Evolutionary conservation across 2,329 filamentous ascomycete species (phyloP), one percentile per base, ranked within the genome.

Genomic region (Dactylellina parvicollis): DNA sequence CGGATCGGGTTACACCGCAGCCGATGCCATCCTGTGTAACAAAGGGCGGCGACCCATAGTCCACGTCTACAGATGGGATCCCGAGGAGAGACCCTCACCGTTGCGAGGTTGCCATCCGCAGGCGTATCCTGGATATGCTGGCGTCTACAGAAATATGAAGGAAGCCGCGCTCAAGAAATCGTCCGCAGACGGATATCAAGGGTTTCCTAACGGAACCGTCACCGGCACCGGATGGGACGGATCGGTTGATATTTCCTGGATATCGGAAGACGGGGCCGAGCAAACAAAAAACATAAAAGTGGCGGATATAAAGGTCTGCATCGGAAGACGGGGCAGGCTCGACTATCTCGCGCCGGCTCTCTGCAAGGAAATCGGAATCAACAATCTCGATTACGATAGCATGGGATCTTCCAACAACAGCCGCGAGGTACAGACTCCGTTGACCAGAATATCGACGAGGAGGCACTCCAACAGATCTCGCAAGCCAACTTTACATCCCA

Each of bases 71-170:
- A 85, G 85, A 77, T 88, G 86, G 86, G 81, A 83, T n/a, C 85
- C 86, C 0, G 82, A 86, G 7, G 81, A 80, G 3, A 82, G 82
- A 16, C 85, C 86, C 0, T 87, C 85, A 0, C 86, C 86, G 1
- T 79, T 88, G 10, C 83, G 84, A 18, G 83, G 83, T 36, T 88
- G 86, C 69, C 86, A 88, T 76, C 84, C 86, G 49, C 83, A 85
- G 46, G 86, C 86, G 28, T 88, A 88, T 76, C 86, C 86, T 0
- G 86, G 88, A 74, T 88, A 88, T 77, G 86, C 86, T 0, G 82
- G 83, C 7, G 81, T 88, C 0, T 88, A 88, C 75, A 82, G 85
- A 12, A 81, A 85, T 42, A 88, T 88, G 86, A 88, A 87, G 78
- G 80, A 83, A 7, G 83, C 85, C 16, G 81, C 80, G 20, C 2